phyloP scores from a whole-genome alignment of 192 early-diverging fungal species.

The Mortierella claussenii region DNA sequence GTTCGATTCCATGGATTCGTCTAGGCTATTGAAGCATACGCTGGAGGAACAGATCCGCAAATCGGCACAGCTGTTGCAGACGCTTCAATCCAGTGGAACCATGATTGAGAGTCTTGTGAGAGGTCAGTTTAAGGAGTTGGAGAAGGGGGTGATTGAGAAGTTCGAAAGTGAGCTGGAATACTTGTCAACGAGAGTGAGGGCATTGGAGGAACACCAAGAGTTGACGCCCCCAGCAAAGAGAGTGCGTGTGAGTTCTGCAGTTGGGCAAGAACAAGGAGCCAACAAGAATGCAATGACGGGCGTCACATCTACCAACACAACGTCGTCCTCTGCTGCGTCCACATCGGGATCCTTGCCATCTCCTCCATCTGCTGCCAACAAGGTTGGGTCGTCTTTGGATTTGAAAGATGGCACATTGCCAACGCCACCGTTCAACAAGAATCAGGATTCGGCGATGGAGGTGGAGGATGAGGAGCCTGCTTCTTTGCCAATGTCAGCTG shows the following conservation, averaged over 20 bases:
- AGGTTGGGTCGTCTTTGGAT: neutral
- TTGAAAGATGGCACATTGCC: slow-evolving; percentile 46
- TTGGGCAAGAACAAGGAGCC: neutral
- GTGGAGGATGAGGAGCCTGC: slow-evolving; percentile 34
- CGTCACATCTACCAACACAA: slow-evolving; percentile 15
- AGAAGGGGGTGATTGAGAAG: slow-evolving; percentile 65
- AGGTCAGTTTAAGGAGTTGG: slow-evolving; percentile 78
- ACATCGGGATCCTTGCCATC: slow-evolving; percentile 13
- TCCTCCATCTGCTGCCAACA: slow-evolving; percentile 2
- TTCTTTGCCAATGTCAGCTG: too few relatives aligned
- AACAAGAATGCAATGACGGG: slow-evolving; percentile 23
- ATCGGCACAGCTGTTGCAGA: slow-evolving; percentile 75
- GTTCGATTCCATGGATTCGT: slow-evolving; percentile 68
- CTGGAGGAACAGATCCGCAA: slow-evolving; percentile 83
- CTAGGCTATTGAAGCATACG: slow-evolving; percentile 64
- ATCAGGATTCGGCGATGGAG: slow-evolving; percentile 45
- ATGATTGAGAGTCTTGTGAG: slow-evolving; percentile 86
- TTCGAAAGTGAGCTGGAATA: slow-evolving; percentile 57
- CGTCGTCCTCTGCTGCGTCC: too few relatives aligned
- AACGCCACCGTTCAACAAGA: slow-evolving; percentile 47
- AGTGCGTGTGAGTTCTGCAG: neutral
- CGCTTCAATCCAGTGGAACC: slow-evolving; percentile 72
- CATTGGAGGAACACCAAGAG: slow-evolving; percentile 42
- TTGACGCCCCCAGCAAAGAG: slow-evolving; percentile 38
- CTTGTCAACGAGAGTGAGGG: slow-evolving; percentile 21